These are phyloP conservation scores for Chrysanthemum seticuspe DNA, from an alignment of 129 eudicot genomes.

Conservation along the genomic window DNA sequence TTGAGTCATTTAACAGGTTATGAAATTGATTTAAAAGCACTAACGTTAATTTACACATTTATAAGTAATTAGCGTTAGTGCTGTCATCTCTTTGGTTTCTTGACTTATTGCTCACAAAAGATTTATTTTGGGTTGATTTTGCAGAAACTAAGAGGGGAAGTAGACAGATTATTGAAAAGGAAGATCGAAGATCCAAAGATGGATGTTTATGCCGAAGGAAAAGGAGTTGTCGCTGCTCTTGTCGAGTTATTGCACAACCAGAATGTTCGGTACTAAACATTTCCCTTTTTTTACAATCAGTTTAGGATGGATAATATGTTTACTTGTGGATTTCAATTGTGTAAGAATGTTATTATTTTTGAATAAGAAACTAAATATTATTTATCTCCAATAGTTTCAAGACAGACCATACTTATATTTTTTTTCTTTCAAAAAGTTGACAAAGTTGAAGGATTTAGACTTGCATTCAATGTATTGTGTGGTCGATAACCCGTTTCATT, in stretches of 20 bases:
- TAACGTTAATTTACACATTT: no score
- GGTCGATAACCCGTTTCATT: no score
- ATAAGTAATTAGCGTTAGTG: background rate
- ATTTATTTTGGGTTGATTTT: slow-evolving; percentile 7
- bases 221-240: slow-evolving; percentile 89
- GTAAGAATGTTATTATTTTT: no score
- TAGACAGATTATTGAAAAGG: slow-evolving; percentile 69
- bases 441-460: no score
- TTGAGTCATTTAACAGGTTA: background rate
- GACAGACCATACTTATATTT: no score
- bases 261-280: slow-evolving; percentile 46
- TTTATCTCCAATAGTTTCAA: no score
- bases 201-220: slow-evolving; percentile 69
- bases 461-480: no score
- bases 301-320: background rate
- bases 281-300: background rate
- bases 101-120: background rate
- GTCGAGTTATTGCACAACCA: slow-evolving; percentile 85
- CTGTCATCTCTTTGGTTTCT: background rate
- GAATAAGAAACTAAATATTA: no score
- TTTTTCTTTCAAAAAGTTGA: no score
- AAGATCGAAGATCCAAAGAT: slow-evolving; percentile 87
- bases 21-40: no score
- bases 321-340: background rate
- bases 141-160: slow-evolving; percentile 91